These are phyloP conservation scores for Gossypium davidsonii DNA, from an alignment of 441 rosid genomes.

Conservation along the genomic window DNA sequence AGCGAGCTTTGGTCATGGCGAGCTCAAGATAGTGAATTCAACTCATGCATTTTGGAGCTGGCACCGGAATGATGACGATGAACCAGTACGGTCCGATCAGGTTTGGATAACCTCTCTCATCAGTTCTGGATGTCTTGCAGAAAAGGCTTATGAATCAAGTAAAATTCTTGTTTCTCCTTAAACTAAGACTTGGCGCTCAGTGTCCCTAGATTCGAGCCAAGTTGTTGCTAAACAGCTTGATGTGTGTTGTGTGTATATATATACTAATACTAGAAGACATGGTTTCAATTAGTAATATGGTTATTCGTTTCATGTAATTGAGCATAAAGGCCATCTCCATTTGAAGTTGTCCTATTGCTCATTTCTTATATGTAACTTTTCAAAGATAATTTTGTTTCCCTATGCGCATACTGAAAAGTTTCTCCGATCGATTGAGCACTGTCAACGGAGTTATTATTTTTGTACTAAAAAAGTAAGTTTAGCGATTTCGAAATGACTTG, in stretches of 20 bases:
- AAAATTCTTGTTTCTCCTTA: conserved; percentile 51
- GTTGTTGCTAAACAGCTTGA: background rate
- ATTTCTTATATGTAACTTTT: background rate
- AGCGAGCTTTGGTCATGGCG: conserved; percentile 98
- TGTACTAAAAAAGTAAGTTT: too few species aligned
- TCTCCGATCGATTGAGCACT: background rate
- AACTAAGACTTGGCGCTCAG: background rate
- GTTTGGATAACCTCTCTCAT: conserved; percentile 74
- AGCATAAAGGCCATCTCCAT: background rate
- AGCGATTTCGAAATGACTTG: too few species aligned
- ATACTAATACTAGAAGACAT: background rate
- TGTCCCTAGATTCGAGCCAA: background rate
- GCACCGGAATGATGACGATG: conserved; percentile 97
- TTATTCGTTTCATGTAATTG: background rate
- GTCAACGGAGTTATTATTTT: too few species aligned
- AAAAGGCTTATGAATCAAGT: conserved; percentile 33
- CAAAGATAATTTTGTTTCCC: background rate
- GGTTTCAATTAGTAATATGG: background rate
- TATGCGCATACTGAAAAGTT: background rate
- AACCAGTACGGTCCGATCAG: conserved; percentile 71
- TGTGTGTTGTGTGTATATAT: conserved; percentile 12
- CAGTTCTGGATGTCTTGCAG: conserved; percentile 51
- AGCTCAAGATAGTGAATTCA: conserved; percentile 66
- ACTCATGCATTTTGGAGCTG: conserved; percentile 88
- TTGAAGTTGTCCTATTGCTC: background rate